Evolutionary conservation across 2,329 filamentous ascomycete species (phyloP).

Genomic region (Fusarium duplospermum): DNA sequence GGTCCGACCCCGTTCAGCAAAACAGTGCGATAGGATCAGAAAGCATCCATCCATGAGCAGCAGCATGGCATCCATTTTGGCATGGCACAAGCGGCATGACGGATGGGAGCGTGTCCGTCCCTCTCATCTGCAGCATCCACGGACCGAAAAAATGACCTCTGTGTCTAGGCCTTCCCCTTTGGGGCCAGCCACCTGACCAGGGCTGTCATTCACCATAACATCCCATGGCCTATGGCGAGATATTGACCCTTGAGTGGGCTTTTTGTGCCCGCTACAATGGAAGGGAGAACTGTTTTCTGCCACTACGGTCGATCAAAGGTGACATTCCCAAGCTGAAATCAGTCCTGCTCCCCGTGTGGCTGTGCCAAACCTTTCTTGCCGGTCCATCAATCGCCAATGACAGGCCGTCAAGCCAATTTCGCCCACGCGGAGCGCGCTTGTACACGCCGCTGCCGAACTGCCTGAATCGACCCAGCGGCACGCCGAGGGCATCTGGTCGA

Average conservation of each 20-base stretch:
- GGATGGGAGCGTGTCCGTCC: slow-evolving; percentile 37
- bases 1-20: slow-evolving; percentile 8
- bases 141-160: slow-evolving; percentile 37
- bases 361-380: slow-evolving; percentile 26
- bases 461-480: slow-evolving; percentile 15
- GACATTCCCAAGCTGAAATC: slow-evolving; percentile 23
- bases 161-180: slow-evolving; percentile 39
- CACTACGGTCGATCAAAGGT: not conserved
- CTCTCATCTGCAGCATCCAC: slow-evolving; percentile 38
- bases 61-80: slow-evolving; percentile 23
- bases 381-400: not conserved
- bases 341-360: slow-evolving; percentile 27
- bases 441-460: slow-evolving; percentile 11
- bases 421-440: slow-evolving; percentile 6
- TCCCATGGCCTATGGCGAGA: slow-evolving; percentile 36
- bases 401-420: slow-evolving; percentile 1
- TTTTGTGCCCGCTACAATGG: not conserved
- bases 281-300: slow-evolving; percentile 6
- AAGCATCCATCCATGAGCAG: slow-evolving; percentile 8
- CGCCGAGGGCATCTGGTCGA: slow-evolving; percentile 8
- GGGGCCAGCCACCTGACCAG: slow-evolving; percentile 41
- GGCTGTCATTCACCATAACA: slow-evolving; percentile 29
- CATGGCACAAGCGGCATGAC: slow-evolving; percentile 28
- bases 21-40: slow-evolving; percentile 3
- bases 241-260: slow-evolving; percentile 10